phyloP scores from a whole-genome alignment of 2,329 filamentous ascomycete genomes.

The Madurella mycetomatis region DNA sequence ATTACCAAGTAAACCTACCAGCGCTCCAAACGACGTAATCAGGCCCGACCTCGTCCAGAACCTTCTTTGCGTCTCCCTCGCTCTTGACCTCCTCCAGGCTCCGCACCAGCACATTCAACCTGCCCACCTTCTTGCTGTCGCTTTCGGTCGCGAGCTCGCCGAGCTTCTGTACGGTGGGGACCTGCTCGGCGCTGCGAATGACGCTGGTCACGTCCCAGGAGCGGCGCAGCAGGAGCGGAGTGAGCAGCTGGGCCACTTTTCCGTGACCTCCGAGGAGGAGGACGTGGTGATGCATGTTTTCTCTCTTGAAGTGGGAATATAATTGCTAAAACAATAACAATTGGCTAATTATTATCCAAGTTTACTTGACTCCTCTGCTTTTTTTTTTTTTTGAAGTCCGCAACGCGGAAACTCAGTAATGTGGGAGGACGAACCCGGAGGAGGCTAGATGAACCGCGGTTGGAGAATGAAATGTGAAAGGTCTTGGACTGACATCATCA shows the following conservation, averaged over 20 bases:
- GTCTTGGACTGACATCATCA: no score
- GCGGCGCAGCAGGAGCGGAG: conserved; percentile 68
- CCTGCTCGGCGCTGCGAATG: conserved; percentile 68
- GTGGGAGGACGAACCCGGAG: no score
- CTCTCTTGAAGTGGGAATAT: no score
- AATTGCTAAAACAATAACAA: no score
- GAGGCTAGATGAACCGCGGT: no score
- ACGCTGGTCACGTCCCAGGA: conserved; percentile 75
- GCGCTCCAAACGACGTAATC: conserved; percentile 68
- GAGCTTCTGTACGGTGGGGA: conserved; percentile 57
- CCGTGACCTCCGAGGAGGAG: conserved; percentile 79
- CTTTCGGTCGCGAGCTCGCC: conserved; percentile 41
- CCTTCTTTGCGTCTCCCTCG: conserved; percentile 55
- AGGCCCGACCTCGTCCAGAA: conserved; percentile 57
- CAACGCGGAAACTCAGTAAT: no score
- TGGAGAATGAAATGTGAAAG: no score
- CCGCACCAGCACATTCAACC: conserved; percentile 63
- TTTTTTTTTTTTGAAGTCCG: no score
- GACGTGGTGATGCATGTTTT: conserved; percentile 42
- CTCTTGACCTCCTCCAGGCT: conserved; percentile 68
- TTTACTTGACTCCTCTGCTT: no score
- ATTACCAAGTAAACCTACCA: conserved; percentile 38
- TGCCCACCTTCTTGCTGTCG: conserved; percentile 39
- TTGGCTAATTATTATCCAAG: no score
- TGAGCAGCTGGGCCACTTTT: conserved; percentile 70